phyloP scores from a whole-genome alignment of 441 rosid genomes.

The Euphorbia celastroides region DNA sequence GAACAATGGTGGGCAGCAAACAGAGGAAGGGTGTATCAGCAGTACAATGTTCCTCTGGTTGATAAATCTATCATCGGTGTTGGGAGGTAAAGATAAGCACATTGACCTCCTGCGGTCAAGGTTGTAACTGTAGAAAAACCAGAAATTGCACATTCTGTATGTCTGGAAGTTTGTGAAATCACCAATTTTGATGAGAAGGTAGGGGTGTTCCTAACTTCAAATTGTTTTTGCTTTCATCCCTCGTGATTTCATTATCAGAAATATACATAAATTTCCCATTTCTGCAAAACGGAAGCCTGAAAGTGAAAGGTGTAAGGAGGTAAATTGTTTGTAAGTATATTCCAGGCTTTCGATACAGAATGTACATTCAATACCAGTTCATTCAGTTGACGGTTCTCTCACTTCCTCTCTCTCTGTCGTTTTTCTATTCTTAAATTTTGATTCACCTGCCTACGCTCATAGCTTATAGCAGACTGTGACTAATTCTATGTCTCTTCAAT shows the following conservation, averaged over 20 bases:
- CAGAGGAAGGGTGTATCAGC: constrained; percentile 77
- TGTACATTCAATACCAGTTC: too few relatives aligned
- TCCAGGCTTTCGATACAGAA: not conserved
- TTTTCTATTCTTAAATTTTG: too few relatives aligned
- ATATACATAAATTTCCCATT: not conserved
- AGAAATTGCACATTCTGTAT: not conserved
- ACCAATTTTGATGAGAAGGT: not conserved
- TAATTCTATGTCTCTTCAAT: too few relatives aligned
- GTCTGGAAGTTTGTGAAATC: not conserved
- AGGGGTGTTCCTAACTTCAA: not conserved
- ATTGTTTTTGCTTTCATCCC: too few relatives aligned
- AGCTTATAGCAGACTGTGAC: too few relatives aligned
- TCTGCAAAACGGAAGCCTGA: not conserved
- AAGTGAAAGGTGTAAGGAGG: not conserved
- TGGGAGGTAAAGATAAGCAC: constrained; percentile 24
- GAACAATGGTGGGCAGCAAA: constrained; percentile 97
- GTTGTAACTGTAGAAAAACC: not conserved
- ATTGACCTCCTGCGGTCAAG: constrained; percentile 23
- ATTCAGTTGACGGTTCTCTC: too few relatives aligned
- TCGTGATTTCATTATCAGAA: too few relatives aligned
- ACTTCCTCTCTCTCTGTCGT: too few relatives aligned
- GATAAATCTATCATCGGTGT: constrained; percentile 56
- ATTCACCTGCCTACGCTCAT: too few relatives aligned
- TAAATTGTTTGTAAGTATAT: not conserved
- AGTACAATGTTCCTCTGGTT: constrained; percentile 63